Conservation (phyloP, 306 rosid species). For the Quercus gilva region DNA sequence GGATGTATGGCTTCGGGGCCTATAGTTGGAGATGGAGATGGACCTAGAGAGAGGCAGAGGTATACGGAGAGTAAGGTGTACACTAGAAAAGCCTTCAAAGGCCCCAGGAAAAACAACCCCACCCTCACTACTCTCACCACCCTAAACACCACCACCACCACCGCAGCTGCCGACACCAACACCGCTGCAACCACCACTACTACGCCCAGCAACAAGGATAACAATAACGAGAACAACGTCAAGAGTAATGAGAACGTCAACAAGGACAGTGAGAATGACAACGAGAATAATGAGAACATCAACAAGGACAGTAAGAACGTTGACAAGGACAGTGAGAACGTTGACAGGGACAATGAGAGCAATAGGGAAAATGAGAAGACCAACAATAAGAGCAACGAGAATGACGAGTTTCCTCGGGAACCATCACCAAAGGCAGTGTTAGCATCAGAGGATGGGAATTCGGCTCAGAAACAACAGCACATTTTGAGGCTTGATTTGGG, state of each 20-base stretch:
- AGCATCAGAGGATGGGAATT: slow-evolving; percentile 37
- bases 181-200: no score
- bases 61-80: slow-evolving; percentile 62
- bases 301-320: neutral
- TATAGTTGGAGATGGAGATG: slow-evolving; percentile 66
- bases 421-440: neutral
- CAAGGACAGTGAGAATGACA: neutral
- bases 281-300: neutral
- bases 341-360: neutral
- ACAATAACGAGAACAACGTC: neutral
- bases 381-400: slow-evolving; percentile 3
- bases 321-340: neutral
- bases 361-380: slow-evolving; percentile 11
- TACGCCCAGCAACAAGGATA: no score
- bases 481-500: slow-evolving; percentile 32
- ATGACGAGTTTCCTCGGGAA: slow-evolving; percentile 20
- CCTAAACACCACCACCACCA: neutral
- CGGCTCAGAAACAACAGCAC: slow-evolving; percentile 27
- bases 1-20: slow-evolving; percentile 97
- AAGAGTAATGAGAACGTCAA: neutral
- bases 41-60: slow-evolving; percentile 57
- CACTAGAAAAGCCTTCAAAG: slow-evolving; percentile 62
- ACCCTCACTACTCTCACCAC: slow-evolving; percentile 4
- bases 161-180: neutral
- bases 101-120: slow-evolving; percentile 37